phyloP scores from a whole-genome alignment of 345 rosid species.

The Populus davidiana region DNA sequence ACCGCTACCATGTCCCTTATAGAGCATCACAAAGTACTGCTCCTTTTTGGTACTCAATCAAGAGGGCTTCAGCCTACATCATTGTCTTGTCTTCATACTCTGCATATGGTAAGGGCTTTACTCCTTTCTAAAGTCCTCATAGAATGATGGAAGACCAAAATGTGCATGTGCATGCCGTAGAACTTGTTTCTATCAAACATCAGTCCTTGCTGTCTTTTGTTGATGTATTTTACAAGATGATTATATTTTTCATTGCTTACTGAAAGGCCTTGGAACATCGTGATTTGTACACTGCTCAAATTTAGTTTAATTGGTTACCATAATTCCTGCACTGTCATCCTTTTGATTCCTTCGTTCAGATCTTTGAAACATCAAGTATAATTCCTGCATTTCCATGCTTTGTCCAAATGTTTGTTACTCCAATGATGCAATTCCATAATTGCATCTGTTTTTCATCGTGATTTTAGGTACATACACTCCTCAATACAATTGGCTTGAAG shows the following conservation, averaged over 20 bases:
- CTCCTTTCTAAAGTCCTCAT: neutral
- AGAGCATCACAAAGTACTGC: conserved; percentile 61
- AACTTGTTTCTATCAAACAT: neutral
- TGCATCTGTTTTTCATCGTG: neutral
- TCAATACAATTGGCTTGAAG: conserved; percentile 66
- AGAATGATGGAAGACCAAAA: neutral
- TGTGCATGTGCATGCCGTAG: neutral
- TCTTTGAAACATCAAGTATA: neutral
- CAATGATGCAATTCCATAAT: neutral
- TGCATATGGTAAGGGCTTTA: conserved; percentile 56
- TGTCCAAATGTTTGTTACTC: neutral
- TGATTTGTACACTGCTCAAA: neutral
- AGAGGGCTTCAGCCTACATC: conserved; percentile 84
- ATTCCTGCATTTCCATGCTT: neutral
- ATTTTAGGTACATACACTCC: conserved; percentile 79
- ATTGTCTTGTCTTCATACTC: conserved; percentile 85
- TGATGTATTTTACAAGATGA: neutral
- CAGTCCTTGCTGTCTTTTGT: neutral
- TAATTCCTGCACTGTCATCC: neutral
- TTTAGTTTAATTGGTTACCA: neutral
- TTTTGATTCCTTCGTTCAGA: neutral
- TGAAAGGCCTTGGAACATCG: neutral
- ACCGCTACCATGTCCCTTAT: conserved; percentile 73
- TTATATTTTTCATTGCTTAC: neutral
- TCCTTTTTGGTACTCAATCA: conserved; percentile 92